Conservation (phyloP, 495 filamentous ascomycete species). For the Glarea lozoyensis region DNA sequence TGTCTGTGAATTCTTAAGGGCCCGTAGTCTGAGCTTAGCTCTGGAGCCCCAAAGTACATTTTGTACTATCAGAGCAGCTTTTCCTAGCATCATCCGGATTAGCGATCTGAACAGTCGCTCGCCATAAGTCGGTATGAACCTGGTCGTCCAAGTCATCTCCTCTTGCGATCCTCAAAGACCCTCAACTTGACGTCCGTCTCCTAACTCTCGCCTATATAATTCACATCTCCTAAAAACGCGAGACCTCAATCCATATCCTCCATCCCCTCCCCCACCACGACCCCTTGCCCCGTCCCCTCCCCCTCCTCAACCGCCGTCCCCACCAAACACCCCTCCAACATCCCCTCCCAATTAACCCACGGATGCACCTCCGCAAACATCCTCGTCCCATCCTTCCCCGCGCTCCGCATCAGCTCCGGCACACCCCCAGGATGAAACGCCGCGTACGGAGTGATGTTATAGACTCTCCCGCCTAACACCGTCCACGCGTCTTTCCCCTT, state of each 20-base stretch:
- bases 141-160: no score
- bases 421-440: conserved; percentile 90
- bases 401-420: conserved; percentile 71
- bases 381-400: conserved; percentile 67
- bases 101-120: no score
- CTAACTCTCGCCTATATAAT: no score
- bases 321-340: conserved; percentile 77
- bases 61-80: no score
- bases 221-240: background rate
- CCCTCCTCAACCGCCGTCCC: conserved; percentile 78
- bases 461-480: conserved; percentile 75
- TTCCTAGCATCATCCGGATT: no score
- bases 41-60: no score
- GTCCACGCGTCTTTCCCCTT: conserved; percentile 85
- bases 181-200: no score
- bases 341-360: conserved; percentile 97
- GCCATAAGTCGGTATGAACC: no score
- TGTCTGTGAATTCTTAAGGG: no score
- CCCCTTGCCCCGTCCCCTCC: no score
- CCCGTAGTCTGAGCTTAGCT: no score
- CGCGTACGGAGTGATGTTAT: conserved; percentile 85
- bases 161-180: no score
- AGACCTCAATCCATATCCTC: conserved; percentile 61
- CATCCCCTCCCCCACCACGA: conserved; percentile 29
- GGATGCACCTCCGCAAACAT: conserved; percentile 90